Base-by-base conservation (phyloP, 1,139 yeast genomes). In the Candida labiduridarum region DNA sequence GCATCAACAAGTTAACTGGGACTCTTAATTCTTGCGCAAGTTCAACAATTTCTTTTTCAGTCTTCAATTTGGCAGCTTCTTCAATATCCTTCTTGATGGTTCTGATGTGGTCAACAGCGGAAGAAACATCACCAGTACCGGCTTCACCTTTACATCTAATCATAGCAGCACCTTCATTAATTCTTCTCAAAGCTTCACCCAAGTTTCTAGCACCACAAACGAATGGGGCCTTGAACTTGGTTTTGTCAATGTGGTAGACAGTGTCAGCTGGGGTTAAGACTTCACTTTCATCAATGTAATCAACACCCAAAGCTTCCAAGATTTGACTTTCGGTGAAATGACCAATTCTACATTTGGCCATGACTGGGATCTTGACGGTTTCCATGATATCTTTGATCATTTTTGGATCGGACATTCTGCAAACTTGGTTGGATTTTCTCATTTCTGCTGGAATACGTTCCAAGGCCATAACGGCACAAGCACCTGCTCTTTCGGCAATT, bases 311-410 rank as follows among this genome's bases (percentile, higher is more conserved):
- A 25, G 85, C 84, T 67, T 89, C 85, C 59, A 89, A 76, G 51
- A 89, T 78, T 69, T 87, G 92, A 39, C 96, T 95, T 69, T 89
- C 96, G 44, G 87, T 94, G 56, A 80, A 76, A 67, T 89, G 96
- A 38, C 96, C 96, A 59, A 89, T 88, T 66, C 96, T 80, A 62
- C 87, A 87, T 68, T 89, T 89, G 50, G 96, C 96, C 96, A 89
- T 89, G 46, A 89, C 96, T 6, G 89, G 89, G 56, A 85, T 85
- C 11, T 85, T 79, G 9, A 84, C 89, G 8, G 87, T 80, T 1
- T 74, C 83, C 89, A 86, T 86, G 67, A 89, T 89, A 33, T 81
- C 85, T 65, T 80, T 76, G 67, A 89, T 87, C 89, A 89, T 83
- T 60, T 84, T 74, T 4, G 96, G 96, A 66, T 89, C 96, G 16